phyloP scores from a whole-genome alignment of 192 early-diverging fungal genomes.

The Umbelopsis sp. region DNA sequence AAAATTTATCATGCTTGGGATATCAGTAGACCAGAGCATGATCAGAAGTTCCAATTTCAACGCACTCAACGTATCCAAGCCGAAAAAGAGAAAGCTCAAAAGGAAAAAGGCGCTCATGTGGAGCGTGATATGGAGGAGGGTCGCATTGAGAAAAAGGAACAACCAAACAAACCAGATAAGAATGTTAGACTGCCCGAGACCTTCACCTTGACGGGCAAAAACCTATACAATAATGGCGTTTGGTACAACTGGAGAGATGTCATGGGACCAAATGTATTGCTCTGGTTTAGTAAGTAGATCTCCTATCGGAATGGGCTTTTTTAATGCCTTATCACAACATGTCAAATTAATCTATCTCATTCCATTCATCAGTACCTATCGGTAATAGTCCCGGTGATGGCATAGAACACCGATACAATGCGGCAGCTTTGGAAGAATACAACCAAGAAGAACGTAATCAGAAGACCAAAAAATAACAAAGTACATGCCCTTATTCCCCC shows the following conservation, averaged over 20 bases:
- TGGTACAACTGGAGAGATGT: slow-evolving; percentile 52
- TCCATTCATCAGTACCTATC: not conserved
- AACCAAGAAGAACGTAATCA: slow-evolving; percentile 16
- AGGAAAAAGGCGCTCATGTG: slow-evolving; percentile 9
- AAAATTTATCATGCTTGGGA: slow-evolving; percentile 21
- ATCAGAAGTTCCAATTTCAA: not conserved
- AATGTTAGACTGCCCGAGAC: slow-evolving; percentile 19
- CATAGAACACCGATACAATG: slow-evolving; percentile 5
- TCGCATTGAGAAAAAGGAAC: slow-evolving; percentile 16
- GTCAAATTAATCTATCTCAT: not conserved
- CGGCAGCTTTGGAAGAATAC: not conserved
- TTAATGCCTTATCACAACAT: not conserved
- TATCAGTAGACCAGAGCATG: not conserved
- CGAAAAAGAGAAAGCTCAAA: not conserved
- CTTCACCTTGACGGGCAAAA: slow-evolving; percentile 37
- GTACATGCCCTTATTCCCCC: not conserved
- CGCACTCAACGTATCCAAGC: not conserved
- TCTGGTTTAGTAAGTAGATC: slow-evolving; percentile 53
- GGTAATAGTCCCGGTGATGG: slow-evolving; percentile 9
- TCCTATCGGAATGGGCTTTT: not conserved
- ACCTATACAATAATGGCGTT: slow-evolving; percentile 48
- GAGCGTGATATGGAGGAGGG: slow-evolving; percentile 28
- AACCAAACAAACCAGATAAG: slow-evolving; percentile 26
- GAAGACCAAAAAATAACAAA: not conserved
- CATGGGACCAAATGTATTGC: slow-evolving; percentile 50